A percentile compares a stretch with the other conserved stretches of the same genome.
Evolutionary conservation across 2,329 filamentous ascomycete genomes (phyloP).

Genomic region (Botrytis deweyae): DNA sequence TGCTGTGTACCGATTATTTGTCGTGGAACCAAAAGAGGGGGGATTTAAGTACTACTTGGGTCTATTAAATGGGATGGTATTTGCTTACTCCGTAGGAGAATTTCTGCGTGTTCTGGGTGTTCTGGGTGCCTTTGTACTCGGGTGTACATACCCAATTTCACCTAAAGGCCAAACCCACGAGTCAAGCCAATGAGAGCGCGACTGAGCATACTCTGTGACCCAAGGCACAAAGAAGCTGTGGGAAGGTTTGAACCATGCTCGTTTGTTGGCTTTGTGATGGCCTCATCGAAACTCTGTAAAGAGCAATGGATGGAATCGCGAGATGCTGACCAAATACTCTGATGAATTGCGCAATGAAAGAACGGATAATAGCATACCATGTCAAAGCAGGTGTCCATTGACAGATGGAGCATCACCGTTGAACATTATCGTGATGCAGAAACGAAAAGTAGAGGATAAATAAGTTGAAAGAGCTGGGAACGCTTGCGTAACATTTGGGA

Average conservation of each 20-base stretch:
- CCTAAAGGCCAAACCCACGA: not conserved
- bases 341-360: not conserved
- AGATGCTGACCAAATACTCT: not conserved
- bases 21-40: conserved; percentile 16
- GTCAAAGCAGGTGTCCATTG: conserved; percentile 18
- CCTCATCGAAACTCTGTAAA: not conserved
- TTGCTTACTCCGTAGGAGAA: conserved; percentile 11
- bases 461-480: not conserved
- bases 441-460: conserved; percentile 11
- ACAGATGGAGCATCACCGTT: conserved; percentile 15
- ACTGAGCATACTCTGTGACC: conserved; percentile 7
- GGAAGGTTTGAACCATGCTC: not conserved
- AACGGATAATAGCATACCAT: conserved; percentile 17
- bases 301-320: not conserved
- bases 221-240: not conserved
- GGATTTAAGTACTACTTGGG: conserved; percentile 4
- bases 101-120: not conserved
- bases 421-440: conserved; percentile 25
- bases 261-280: not conserved
- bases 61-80: not conserved
- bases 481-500: not conserved
- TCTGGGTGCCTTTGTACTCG: conserved; percentile 3
- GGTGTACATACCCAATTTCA: conserved; percentile 18
- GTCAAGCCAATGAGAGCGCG: not conserved
- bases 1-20: conserved; percentile 14